A percentile compares a stretch with the other conserved stretches of the same genome.
These are phyloP conservation scores for Endoconidiophora polonica DNA, from an alignment of 2,329 filamentous ascomycete species.

Conservation along the genomic window DNA sequence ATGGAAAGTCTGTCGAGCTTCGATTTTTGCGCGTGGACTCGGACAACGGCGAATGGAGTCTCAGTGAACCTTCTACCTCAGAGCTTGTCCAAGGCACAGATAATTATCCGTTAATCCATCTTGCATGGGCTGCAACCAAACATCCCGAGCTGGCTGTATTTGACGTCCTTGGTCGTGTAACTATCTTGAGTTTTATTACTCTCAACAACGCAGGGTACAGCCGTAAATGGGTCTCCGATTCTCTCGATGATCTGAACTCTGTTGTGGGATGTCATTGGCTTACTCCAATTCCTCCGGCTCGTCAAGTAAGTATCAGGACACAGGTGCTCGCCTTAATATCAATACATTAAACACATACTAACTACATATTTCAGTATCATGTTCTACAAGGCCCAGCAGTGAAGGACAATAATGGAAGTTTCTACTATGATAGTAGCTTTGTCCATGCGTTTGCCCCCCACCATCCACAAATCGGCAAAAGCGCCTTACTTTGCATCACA, in stretches of 20 bases:
- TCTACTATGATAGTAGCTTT: conserved; percentile 48
- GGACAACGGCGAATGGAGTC: conserved; percentile 54
- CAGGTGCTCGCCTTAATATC: not conserved
- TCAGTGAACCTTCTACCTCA: conserved; percentile 55
- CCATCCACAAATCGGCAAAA: conserved; percentile 54
- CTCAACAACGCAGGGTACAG: conserved; percentile 54
- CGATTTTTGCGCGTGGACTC: conserved; percentile 54
- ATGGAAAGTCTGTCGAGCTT: conserved; percentile 54
- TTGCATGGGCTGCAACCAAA: conserved; percentile 60
- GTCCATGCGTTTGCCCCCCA: conserved; percentile 52
- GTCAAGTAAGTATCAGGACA: conserved; percentile 20
- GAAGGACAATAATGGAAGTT: conserved; percentile 37
- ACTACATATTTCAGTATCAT: conserved; percentile 14
- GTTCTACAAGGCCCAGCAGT: conserved; percentile 43
- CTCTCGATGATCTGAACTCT: conserved; percentile 55
- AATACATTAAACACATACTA: not conserved
- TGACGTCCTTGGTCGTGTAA: conserved; percentile 62
- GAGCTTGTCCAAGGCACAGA: conserved; percentile 44
- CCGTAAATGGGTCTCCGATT: conserved; percentile 48
- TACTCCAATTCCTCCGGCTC: conserved; percentile 33
- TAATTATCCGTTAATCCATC: conserved; percentile 54
- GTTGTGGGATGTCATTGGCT: conserved; percentile 83
- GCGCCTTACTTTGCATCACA: conserved; percentile 62
- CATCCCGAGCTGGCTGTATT: conserved; percentile 70
- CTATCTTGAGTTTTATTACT: conserved; percentile 55